Conservation (phyloP, 2,329 filamentous ascomycete genomes). For the Fusarium musae region DNA sequence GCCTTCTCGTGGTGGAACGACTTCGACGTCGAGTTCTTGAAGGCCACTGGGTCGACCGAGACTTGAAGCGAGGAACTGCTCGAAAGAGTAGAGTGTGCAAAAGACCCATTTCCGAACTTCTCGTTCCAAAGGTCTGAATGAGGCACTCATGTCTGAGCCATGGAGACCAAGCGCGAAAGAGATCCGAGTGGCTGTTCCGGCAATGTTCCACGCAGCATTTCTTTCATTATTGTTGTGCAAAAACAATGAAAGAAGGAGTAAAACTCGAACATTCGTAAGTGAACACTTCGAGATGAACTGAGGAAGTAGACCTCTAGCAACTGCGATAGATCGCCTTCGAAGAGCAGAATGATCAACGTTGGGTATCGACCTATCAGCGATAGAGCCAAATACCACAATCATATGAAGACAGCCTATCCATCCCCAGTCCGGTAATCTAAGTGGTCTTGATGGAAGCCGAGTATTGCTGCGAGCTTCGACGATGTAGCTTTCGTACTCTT, state of each 20-base stretch:
- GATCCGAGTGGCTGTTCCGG: constrained; percentile 48
- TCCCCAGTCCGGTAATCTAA: constrained; percentile 45
- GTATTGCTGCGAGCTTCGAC: constrained; percentile 23
- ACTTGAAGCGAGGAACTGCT: constrained; percentile 52
- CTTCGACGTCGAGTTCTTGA: constrained; percentile 50
- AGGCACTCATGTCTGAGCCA: constrained; percentile 44
- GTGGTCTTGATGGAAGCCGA: constrained; percentile 2
- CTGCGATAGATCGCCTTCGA: constrained; percentile 28
- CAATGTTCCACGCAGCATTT: constrained; percentile 52
- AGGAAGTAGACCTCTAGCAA: constrained; percentile 6
- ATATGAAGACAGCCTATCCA: constrained; percentile 52
- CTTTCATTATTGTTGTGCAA: constrained; percentile 54
- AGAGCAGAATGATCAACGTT: constrained; percentile 45
- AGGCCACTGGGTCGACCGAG: constrained; percentile 51
- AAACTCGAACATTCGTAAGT: constrained; percentile 24
- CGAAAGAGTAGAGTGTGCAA: constrained; percentile 52
- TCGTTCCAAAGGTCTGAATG: constrained; percentile 49
- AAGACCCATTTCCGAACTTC: constrained; percentile 51
- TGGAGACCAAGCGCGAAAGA: constrained; percentile 49
- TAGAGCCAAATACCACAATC: constrained; percentile 51
- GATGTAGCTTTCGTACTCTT: constrained; percentile 49
- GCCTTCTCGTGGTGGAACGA: constrained; percentile 45
- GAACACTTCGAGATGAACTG: constrained; percentile 38
- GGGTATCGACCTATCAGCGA: constrained; percentile 40
- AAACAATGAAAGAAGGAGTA: constrained; percentile 43